Evolutionary conservation across 1,139 yeast genomes (phyloP).

Genomic region (Yamadazyma pseudoaaseri): DNA sequence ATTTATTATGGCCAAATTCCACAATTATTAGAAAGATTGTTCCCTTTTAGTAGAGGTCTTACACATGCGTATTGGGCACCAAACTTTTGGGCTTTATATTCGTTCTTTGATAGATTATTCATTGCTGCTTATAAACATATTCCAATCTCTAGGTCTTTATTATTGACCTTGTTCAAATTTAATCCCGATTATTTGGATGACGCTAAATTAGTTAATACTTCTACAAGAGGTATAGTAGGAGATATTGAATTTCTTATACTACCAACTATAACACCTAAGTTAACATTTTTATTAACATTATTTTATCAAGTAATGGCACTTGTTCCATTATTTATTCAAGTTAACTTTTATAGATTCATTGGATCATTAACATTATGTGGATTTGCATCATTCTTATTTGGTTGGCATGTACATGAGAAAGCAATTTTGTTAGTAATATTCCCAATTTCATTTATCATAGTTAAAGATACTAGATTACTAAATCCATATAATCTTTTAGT

Average conservation of each 20-base stretch:
- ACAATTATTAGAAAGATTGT: constrained; percentile 65
- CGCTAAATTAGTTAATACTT: constrained; percentile 30
- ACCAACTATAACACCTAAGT: constrained; percentile 75
- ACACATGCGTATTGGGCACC: constrained; percentile 99
- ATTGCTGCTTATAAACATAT: constrained; percentile 48
- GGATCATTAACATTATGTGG: constrained; percentile 90
- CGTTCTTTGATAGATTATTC: constrained; percentile 75
- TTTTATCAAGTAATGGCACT: constrained; percentile 80
- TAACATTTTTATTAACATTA: constrained; percentile 74
- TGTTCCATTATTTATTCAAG: constrained; percentile 71
- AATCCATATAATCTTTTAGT: constrained; percentile 66
- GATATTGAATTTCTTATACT: constrained; percentile 79
- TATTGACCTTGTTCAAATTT: constrained; percentile 33
- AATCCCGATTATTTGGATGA: constrained; percentile 26
- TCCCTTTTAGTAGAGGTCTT: constrained; percentile 92
- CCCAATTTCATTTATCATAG: constrained; percentile 79
- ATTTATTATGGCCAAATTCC: constrained; percentile 61
- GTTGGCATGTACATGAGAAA: constrained; percentile 99
- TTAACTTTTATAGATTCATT: constrained; percentile 73
- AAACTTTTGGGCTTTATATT: constrained; percentile 92
- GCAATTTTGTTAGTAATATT: constrained; percentile 87
- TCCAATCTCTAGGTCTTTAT: constrained; percentile 43
- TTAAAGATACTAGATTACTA: constrained; percentile 68
- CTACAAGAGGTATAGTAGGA: constrained; percentile 90
- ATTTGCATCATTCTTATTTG: constrained; percentile 85